Base-by-base conservation (phyloP, 1,284 basidiomycete species). In the Ustilago bromivora region DNA sequence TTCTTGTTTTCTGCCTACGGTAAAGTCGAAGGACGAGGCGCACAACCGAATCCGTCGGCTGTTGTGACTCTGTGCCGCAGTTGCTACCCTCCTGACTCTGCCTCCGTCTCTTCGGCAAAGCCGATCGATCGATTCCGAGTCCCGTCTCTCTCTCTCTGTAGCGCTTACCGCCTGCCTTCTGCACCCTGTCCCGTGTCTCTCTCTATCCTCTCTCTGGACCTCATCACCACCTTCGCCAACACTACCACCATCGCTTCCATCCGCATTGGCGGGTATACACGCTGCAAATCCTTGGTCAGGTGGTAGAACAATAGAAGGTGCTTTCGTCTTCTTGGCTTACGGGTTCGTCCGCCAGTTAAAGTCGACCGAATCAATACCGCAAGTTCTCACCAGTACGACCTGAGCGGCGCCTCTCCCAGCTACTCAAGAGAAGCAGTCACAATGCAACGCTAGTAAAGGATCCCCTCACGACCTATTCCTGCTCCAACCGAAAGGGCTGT, bases 11-110 rank as follows among this genome's bases (percentile, higher is more conserved):
- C 40, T 41, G 40, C 40, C 40, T 41, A 41, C 40, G 40, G 40
- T 41, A 15, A 41, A 41, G 36, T 28, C 23, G 23, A 28, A 28
- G 23, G 13, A 41, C 6, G 7, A 12, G 13, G 15, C 43, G 43
- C 43, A 7, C 43, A 9, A 12, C 28, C 49, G 49, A 51, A 51
- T 51, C 49, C 49, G 49, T 51, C 49, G 34, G 8, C 31, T 51
- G 49, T 51, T 51, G 23, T 32, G 28, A 15, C 28, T 49, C 8
- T 19, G 19, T 49, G 23, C 23, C 23, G 23, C 23, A 28, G 23
- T 31, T 19, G n/a, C 46, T 49, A 13, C 13, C 46, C 28, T 40
- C 38, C 38, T 40, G 10, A 40, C 46, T 49, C 8, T 49, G n/a
- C 28, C 23, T 49, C 8, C 28, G 11, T 49, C 10, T 23, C 23